Evolutionary conservation across 257 asterid genomes (phyloP), one percentile per base, ranked within the genome.

Genomic region (Cruciata laevipes): DNA sequence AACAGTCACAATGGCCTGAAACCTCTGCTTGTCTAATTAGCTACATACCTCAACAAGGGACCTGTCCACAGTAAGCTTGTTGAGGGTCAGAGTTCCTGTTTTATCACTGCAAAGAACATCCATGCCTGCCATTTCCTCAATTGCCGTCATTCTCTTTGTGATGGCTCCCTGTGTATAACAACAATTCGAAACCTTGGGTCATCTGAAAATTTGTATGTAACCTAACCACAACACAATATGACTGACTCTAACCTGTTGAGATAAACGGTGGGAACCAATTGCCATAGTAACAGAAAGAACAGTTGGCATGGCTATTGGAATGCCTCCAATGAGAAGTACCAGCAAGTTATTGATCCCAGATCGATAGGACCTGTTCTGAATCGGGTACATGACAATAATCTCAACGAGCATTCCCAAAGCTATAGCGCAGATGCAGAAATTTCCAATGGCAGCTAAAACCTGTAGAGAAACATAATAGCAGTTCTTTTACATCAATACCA

Each of bases 111-210:
- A 90, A 24, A 90, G 79, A 35, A 90, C 97, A 79, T 87, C 97
- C 97, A 90, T 90, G 6, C 95, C 97, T 0, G 97, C 95, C 97
- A 89, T 81, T 83, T 87, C 95, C 70, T 90, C 97, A 23, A 90
- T 90, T 21, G 97, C 95, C 1, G 97, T 90, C 97, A 90, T 90
- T 79, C 97, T 82, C 76, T 90, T 90, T 3, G 97, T 90, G 73
- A 90, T 90, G 30, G 97, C 97, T 1, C 95, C 97, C 67, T 86
- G 71, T 84, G 73, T 63, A 77, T 52, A 33, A 58, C 52, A 52
- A 70, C 35, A 52, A 57, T 61, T n/a, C 16, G 55, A 47, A 47
- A 47, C 55, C 55, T 21, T 42, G 6, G 11, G 44, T 42, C 33
- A 40, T 37, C 44, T 67, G 20, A 62, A 68, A 63, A 51, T 23